Evolutionary conservation across 106 monocot species (phyloP).

Genomic region (Dendrobium nobile): DNA sequence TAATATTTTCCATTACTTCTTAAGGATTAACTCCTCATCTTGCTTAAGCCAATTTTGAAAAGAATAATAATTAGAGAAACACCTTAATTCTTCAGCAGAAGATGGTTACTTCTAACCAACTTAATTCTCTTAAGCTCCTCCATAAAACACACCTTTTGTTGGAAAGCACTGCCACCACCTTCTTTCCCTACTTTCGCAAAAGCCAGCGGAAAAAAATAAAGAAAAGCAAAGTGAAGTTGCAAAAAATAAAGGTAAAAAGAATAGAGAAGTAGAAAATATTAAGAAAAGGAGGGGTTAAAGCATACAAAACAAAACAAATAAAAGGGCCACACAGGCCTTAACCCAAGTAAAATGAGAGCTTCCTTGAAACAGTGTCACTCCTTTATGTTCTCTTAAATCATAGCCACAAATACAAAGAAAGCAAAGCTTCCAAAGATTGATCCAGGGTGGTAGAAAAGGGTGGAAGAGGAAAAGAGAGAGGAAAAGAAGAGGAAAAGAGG

Average conservation of each 20-base stretch:
- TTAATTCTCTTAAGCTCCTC: not conserved
- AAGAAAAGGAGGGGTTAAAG: constrained; percentile 5
- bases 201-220: constrained; percentile 29
- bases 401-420: constrained; percentile 19
- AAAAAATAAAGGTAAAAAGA: constrained; percentile 18
- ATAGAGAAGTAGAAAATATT: constrained; percentile 7
- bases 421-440: constrained; percentile 13
- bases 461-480: not conserved
- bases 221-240: constrained; percentile 12
- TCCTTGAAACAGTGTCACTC: constrained; percentile 12
- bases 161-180: constrained; percentile 46
- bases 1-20: not conserved
- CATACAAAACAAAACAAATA: constrained; percentile 6
- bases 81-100: not conserved
- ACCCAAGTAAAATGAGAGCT: not conserved
- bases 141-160: constrained; percentile 21
- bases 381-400: not conserved
- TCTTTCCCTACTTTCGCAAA: constrained; percentile 32
- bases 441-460: not conserved
- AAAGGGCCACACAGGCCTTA: not conserved
- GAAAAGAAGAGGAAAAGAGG: not conserved
- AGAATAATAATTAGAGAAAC: not conserved
- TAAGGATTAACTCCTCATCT: not conserved
- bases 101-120: not conserved
- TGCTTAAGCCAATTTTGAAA: not conserved